Base-by-base conservation (phyloP, 352 stramenopile species). In the Phytophthora lateralis region DNA sequence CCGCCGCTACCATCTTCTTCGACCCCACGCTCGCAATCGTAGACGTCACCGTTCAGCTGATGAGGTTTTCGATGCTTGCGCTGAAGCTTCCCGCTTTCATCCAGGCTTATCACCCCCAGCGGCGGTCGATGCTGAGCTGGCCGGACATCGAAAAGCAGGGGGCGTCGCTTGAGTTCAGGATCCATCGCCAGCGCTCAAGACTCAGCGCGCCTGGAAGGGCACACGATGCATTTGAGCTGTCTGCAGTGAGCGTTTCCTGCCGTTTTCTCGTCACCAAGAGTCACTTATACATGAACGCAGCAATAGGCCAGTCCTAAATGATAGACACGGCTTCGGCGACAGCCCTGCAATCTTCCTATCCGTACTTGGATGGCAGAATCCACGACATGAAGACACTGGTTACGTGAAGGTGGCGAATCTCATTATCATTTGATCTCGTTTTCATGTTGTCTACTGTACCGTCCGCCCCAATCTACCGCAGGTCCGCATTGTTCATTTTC, bases 81-180 rank as follows among this genome's bases (percentile, higher is more conserved):
- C n/a, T 84, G 66, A 10, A 84, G 50, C 30, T 66, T 79, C 9
- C 70, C 50, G 30, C 72, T 73, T 30, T 89, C 78, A 3, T 76
- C 48, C 18, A 78, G 59, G 44, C 69, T 87, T 32, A 91, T 67
- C n/a, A 89, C 45, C 4, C 74, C 78, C 15, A 91, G 59, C 7
- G 70, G 60, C 10, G 64, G 74, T 17, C 60, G 70, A 18, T 75
- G 75, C 2, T 41, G 51, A 27, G 71, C 66, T 30, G 60, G 69
- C 11, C 79, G 66, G 9, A 90, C 78, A 29, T 85, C 66, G 56
- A 89, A 91, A 24, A 77, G 63, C 37, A 82, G 48, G 18, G 82
- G 76, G 8, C 80, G 79, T 42, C 70, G 74, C 12, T 71, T 71
- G 12, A 91, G 69, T 52, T 81, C 82, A 50, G 85, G 60, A 21